Evolutionary conservation across 371 early-diverging fungal genomes (phyloP).

Genomic region (Mucor sp.): DNA sequence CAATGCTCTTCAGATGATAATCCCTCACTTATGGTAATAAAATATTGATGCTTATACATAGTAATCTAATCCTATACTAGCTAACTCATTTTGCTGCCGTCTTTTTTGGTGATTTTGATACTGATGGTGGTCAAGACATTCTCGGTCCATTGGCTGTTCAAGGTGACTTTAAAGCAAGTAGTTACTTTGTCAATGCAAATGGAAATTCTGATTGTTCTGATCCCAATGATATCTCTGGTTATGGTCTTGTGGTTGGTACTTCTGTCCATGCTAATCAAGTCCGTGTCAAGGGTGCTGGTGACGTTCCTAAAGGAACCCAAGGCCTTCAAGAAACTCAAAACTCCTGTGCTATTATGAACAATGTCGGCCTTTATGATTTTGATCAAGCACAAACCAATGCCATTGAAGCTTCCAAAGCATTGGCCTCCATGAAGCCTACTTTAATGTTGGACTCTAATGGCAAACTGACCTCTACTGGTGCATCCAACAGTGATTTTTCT

Average conservation of each 20-base stretch:
- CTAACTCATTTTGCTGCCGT: conserved; percentile 8
- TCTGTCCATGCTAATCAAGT: not conserved
- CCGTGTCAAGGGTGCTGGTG: conserved; percentile 13
- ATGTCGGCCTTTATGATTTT: not conserved
- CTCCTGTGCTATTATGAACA: not conserved
- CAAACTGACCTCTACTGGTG: not conserved
- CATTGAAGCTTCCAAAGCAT: not conserved
- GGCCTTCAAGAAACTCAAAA: not conserved
- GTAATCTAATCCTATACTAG: not conserved
- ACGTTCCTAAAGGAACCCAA: not conserved
- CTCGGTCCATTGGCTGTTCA: conserved; percentile 14
- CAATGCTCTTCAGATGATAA: not conserved
- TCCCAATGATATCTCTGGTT: not conserved
- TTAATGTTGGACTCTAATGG: not conserved
- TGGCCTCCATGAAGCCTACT: not conserved
- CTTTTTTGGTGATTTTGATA: conserved; percentile 18
- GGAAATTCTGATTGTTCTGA: not conserved
- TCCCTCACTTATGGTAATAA: not conserved
- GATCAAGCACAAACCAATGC: not conserved
- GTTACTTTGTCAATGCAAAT: conserved; percentile 15
- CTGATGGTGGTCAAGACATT: conserved; percentile 11
- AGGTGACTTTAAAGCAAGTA: conserved; percentile 8
- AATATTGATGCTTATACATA: not conserved
- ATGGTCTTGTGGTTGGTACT: conserved; percentile 18
- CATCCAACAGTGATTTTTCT: not conserved